These are phyloP conservation scores for Oryza brachyantha DNA, from an alignment of 176 grass and related monocot species.

Conservation along the genomic window DNA sequence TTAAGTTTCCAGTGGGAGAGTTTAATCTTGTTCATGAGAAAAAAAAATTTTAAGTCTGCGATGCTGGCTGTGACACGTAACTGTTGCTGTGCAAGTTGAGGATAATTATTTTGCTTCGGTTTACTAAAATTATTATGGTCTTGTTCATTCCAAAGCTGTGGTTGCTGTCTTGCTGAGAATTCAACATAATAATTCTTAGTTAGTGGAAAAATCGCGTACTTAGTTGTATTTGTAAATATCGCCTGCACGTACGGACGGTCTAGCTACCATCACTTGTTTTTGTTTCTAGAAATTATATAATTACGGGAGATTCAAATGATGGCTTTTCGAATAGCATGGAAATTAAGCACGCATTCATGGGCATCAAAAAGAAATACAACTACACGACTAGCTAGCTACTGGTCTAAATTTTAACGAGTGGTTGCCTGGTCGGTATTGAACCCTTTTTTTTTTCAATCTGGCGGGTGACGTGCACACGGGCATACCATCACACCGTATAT, in stretches of 20 bases:
- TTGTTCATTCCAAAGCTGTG: neutral
- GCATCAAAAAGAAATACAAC: too few relatives aligned
- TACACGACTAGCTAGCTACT: too few relatives aligned
- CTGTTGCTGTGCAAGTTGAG: neutral
- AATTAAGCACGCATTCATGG: too few relatives aligned
- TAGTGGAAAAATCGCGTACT: neutral
- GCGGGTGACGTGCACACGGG: too few relatives aligned
- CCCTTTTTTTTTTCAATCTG: too few relatives aligned
- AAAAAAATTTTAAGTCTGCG: neutral
- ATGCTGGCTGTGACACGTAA: neutral
- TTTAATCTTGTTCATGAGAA: neutral
- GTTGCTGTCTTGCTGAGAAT: neutral
- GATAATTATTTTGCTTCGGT: neutral
- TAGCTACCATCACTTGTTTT: too few relatives aligned
- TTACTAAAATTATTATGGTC: neutral
- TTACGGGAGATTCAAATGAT: too few relatives aligned
- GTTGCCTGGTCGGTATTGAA: too few relatives aligned
- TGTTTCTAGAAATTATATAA: too few relatives aligned
- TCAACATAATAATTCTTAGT: neutral
- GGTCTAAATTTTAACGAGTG: too few relatives aligned
- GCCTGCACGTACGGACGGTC: neutral
- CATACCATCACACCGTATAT: too few relatives aligned
- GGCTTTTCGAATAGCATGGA: too few relatives aligned
- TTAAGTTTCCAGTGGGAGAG: neutral
- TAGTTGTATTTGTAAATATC: neutral